A percentile compares a stretch with the other conserved stretches of the same genome.
phyloP scores from a whole-genome alignment of 2,329 filamentous ascomycete species.

The Colletotrichum truncatum region DNA sequence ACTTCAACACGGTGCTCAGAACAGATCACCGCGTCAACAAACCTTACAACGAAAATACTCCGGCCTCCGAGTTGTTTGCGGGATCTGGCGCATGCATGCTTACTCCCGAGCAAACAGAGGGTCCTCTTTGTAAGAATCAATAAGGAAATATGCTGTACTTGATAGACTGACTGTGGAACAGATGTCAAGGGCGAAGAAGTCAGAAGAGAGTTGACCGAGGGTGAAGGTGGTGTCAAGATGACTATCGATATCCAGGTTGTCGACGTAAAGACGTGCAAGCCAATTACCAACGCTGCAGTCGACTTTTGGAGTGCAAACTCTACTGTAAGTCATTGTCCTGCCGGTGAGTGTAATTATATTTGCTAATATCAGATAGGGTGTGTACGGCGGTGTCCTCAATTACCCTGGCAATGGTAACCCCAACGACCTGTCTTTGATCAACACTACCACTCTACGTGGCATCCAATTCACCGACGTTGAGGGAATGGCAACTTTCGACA shows the following conservation, averaged over 20 bases:
- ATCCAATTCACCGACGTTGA: slow-evolving; percentile 49
- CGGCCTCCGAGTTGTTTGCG: slow-evolving; percentile 45
- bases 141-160: neutral
- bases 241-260: slow-evolving; percentile 33
- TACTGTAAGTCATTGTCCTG: slow-evolving; percentile 44
- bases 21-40: slow-evolving; percentile 48
- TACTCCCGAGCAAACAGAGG: slow-evolving; percentile 59
- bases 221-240: slow-evolving; percentile 32
- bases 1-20: slow-evolving; percentile 42
- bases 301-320: slow-evolving; percentile 36
- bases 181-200: slow-evolving; percentile 32
- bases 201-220: slow-evolving; percentile 31
- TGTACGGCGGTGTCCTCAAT: slow-evolving; percentile 47
- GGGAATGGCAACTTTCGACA: slow-evolving; percentile 52
- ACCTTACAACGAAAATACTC: slow-evolving; percentile 41
- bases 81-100: slow-evolving; percentile 55
- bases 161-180: neutral
- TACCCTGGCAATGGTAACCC: slow-evolving; percentile 54
- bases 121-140: slow-evolving; percentile 50
- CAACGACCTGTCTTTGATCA: slow-evolving; percentile 39
- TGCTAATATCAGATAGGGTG: too few relatives aligned
- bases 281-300: slow-evolving; percentile 29
- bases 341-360: too few relatives aligned
- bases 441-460: slow-evolving; percentile 44
- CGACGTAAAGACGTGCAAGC: slow-evolving; percentile 32